These are phyloP conservation scores for Zea mays DNA, from an alignment of 176 grass and related monocot genomes.

Conservation along the genomic window Zm-B73-REFERENCE-NAM-5.0 NC_050098.1:230254001-230254500, in stretches of 20 bases:
- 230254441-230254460: too few relatives aligned
- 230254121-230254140: not conserved
- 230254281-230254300: too few relatives aligned
- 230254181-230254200: not conserved
- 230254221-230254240: not conserved
- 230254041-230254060: not conserved
- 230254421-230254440: too few relatives aligned
- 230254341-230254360: too few relatives aligned
- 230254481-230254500: too few relatives aligned
- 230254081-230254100: constrained; percentile 32
- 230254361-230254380: too few relatives aligned
- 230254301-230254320: too few relatives aligned
- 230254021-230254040: constrained; percentile 24
- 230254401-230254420: too few relatives aligned
- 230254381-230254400: too few relatives aligned
- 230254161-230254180: constrained; percentile 11
- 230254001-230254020: not conserved
- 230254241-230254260: not conserved
- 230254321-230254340: too few relatives aligned
- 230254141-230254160: not conserved
- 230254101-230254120: not conserved
- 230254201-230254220: not conserved
- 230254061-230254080: constrained; percentile 1
- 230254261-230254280: too few relatives aligned
- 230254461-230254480: too few relatives aligned